Evolutionary conservation across 2,329 filamentous ascomycete species (phyloP), one percentile per base, ranked within the genome.

Genomic region (Metarhizium brunneum): DNA sequence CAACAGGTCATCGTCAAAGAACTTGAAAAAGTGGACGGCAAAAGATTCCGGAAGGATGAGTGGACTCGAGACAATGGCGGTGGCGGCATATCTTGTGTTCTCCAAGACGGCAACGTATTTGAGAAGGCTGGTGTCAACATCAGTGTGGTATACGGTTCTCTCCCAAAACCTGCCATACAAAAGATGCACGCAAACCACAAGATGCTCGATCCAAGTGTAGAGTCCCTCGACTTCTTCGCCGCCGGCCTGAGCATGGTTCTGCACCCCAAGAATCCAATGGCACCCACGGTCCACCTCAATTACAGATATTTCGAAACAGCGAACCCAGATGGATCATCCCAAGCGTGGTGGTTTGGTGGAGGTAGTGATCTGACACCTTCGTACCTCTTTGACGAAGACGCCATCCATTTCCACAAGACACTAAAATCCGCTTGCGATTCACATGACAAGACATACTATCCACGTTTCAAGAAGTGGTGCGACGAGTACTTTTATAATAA

Each of bases 221-320:
- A 96, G 52, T 88, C 85, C 47, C 78, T 99, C 58, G 89, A 92
- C 65, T 99, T 97, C 81, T 99, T 97, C 70, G 94, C 92, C 20
- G 88, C 92, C 1, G 94, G 94, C 5, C 77, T 99, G 54, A 96
- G 91, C 67, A 81, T 99, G 71, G 92, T 99, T 30, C 77, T 97
- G 53, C 94, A 99, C 71, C 94, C 94, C 2, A 81, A 84, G 64
- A 99, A 99, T 73, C 94, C 94, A 50, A 95, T 96, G 87, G 92
- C 92, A 7, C 94, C 94, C 0, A 99, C 94, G 0, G 94, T 99
- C 18, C 94, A 99, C 71, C 80, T 99, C 63, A 99, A 99, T 77
- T 97, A 97, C 78, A 85, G 94, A 56, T 99, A 99, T 74, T 99
- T 99, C 68, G 94, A 99, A 76, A 99, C 94, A 1, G 88, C 89